A percentile compares a stretch with the other conserved stretches of the same genome.
phyloP scores from a whole-genome alignment of 2,329 filamentous ascomycete genomes.

The Penicillium sp. region DNA sequence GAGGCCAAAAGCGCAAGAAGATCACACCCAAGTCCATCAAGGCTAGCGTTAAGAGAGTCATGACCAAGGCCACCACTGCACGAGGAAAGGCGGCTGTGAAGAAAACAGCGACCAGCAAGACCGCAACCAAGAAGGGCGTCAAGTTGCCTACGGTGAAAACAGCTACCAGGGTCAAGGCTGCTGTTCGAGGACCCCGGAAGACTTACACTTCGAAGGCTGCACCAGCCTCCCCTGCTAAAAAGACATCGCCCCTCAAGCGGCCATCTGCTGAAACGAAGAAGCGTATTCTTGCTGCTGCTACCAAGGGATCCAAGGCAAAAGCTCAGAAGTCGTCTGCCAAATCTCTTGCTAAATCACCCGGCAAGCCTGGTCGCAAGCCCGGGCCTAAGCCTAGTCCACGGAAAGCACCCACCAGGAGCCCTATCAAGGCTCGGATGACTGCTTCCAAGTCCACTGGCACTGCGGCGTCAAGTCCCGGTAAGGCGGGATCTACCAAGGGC shows the following conservation, averaged over 20 bases:
- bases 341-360: conserved; percentile 7
- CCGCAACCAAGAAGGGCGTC: conserved; percentile 20
- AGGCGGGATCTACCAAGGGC: conserved; percentile 2
- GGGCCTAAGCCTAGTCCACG: conserved; percentile 11
- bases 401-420: conserved; percentile 11
- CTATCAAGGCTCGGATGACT: conserved; percentile 13
- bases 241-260: conserved; percentile 24
- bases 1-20: conserved; percentile 32
- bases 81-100: conserved; percentile 21
- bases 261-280: conserved; percentile 29
- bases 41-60: conserved; percentile 28
- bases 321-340: conserved; percentile 13
- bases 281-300: conserved; percentile 24
- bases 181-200: conserved; percentile 14
- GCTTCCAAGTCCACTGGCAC: conserved; percentile 7
- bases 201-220: conserved; percentile 13
- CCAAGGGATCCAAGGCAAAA: conserved; percentile 15
- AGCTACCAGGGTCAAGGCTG: conserved; percentile 26
- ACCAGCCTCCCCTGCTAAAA: conserved; percentile 16
- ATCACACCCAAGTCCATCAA: conserved; percentile 29
- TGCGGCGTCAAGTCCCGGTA: conserved; percentile 5
- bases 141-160: conserved; percentile 29
- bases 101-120: conserved; percentile 12
- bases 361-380: background rate
- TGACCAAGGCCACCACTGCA: conserved; percentile 13